Percentiles rank a stretch among this genome's conserved stretches.
phyloP scores from a whole-genome alignment of 805 yeast species.

The Spathaspora boniae region DNA sequence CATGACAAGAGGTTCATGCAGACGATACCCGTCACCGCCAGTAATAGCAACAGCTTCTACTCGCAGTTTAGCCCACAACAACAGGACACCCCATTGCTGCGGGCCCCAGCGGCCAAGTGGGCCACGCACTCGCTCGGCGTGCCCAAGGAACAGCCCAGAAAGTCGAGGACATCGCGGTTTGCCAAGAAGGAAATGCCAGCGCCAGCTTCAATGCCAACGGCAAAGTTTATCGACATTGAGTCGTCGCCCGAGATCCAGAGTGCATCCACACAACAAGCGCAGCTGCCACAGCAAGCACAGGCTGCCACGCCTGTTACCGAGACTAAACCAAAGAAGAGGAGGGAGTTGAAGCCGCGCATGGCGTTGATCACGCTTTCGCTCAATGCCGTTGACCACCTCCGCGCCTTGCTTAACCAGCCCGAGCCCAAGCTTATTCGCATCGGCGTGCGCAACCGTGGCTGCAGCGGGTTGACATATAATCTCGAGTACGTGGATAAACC shows the following conservation, averaged over 20 bases:
- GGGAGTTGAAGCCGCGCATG: conserved; percentile 80
- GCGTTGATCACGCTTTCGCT: conserved; percentile 82
- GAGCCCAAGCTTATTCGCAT: conserved; percentile 85
- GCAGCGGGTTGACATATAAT: conserved; percentile 92
- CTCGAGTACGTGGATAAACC: conserved; percentile 86
- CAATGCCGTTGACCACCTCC: conserved; percentile 70
- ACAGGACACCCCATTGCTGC: conserved; percentile 9
- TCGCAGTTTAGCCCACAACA: background rate
- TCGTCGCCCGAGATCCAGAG: conserved; percentile 8
- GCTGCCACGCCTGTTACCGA: conserved; percentile 8
- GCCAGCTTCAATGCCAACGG: background rate
- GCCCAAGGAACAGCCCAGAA: conserved; percentile 18
- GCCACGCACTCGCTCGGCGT: conserved; percentile 25
- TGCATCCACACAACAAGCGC: conserved; percentile 3
- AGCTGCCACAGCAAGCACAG: conserved; percentile 1
- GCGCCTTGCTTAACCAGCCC: conserved; percentile 68
- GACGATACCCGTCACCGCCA: conserved; percentile 26
- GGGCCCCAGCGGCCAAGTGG: conserved; percentile 24
- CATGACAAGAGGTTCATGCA: conserved; percentile 28
- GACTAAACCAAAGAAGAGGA: conserved; percentile 23
- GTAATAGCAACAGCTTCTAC: conserved; percentile 1
- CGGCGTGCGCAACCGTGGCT: conserved; percentile 94
- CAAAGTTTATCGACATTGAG: conserved; percentile 6
- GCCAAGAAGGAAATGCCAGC: conserved; percentile 9
- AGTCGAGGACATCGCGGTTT: conserved; percentile 30